A percentile compares a stretch with the other conserved stretches of the same genome.
phyloP scores from a whole-genome alignment of 768 basidiomycete species.

The Suillus tomentosus region DNA sequence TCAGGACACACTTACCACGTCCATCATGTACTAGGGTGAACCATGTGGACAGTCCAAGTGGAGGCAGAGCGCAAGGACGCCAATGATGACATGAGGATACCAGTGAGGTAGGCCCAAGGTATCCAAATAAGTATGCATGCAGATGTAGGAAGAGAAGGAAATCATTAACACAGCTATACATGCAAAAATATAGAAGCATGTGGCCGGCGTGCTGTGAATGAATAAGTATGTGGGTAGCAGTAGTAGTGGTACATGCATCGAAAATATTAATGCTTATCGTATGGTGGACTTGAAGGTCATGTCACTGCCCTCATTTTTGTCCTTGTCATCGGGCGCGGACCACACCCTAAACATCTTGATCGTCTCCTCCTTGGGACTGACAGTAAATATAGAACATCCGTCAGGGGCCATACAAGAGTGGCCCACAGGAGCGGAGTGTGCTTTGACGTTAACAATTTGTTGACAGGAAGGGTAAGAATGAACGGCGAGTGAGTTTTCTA shows the following conservation, averaged over 20 bases:
- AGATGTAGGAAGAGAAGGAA: background rate
- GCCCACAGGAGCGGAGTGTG: conserved; percentile 55
- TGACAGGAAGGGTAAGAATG: conserved; percentile 56
- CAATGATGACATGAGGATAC: background rate
- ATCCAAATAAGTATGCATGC: background rate
- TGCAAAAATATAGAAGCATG: conserved; percentile 5
- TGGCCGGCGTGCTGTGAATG: conserved; percentile 6
- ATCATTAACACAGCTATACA: conserved; percentile 6
- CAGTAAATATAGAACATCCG: conserved; percentile 63
- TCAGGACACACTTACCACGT: background rate
- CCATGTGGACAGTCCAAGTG: background rate
- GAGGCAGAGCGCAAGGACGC: background rate
- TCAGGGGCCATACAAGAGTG: conserved; percentile 67
- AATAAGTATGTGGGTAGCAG: conserved; percentile 16
- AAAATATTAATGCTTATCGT: conserved; percentile 21
- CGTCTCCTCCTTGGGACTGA: conserved; percentile 63
- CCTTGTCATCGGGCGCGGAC: conserved; percentile 32
- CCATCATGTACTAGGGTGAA: background rate
- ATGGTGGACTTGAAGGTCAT: conserved; percentile 27
- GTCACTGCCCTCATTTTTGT: conserved; percentile 24
- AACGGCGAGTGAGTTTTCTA: conserved; percentile 47
- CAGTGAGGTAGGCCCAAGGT: too few relatives aligned
- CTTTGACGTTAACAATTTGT: conserved; percentile 54
- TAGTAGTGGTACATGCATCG: conserved; percentile 8
- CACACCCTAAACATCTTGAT: conserved; percentile 79